phyloP scores from a whole-genome alignment of 768 basidiomycete genomes.

The Flagelloscypha sp. region DNA sequence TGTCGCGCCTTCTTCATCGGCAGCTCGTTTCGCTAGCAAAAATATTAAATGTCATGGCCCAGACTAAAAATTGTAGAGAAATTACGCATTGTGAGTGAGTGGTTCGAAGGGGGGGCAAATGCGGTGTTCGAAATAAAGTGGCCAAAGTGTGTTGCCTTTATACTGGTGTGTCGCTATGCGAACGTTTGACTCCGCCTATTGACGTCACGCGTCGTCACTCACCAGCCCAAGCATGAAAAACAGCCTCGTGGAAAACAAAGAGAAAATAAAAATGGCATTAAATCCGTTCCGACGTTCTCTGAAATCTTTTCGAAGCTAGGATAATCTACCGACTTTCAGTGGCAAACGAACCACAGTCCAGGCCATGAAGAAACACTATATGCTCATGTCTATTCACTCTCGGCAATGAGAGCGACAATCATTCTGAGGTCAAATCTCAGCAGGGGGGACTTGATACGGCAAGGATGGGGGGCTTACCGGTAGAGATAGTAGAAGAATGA shows the following conservation, averaged over 20 bases:
- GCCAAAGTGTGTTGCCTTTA: background rate
- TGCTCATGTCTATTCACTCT: slow-evolving; percentile 59
- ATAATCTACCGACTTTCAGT: no score
- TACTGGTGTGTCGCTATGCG: no score
- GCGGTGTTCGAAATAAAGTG: slow-evolving; percentile 5
- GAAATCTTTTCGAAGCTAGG: background rate
- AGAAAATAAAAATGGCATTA: no score
- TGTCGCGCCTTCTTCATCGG: slow-evolving; percentile 26
- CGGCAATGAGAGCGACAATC: slow-evolving; percentile 82
- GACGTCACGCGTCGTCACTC: slow-evolving; percentile 27
- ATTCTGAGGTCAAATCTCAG: slow-evolving; percentile 38
- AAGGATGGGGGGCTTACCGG: slow-evolving; percentile 42
- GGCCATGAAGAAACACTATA: no score
- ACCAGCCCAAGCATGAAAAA: no score
- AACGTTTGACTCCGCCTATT: no score
- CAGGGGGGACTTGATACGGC: background rate
- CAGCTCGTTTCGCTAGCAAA: slow-evolving; percentile 34
- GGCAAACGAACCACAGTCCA: no score
- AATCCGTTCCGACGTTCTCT: no score
- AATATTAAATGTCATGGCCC: background rate
- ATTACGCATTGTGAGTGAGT: slow-evolving; percentile 3
- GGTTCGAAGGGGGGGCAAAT: background rate
- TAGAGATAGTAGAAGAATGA: slow-evolving; percentile 92
- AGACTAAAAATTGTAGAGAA: background rate
- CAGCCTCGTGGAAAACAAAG: no score